Conservation (phyloP, 345 rosid genomes). For the Linum tenue region DNA sequence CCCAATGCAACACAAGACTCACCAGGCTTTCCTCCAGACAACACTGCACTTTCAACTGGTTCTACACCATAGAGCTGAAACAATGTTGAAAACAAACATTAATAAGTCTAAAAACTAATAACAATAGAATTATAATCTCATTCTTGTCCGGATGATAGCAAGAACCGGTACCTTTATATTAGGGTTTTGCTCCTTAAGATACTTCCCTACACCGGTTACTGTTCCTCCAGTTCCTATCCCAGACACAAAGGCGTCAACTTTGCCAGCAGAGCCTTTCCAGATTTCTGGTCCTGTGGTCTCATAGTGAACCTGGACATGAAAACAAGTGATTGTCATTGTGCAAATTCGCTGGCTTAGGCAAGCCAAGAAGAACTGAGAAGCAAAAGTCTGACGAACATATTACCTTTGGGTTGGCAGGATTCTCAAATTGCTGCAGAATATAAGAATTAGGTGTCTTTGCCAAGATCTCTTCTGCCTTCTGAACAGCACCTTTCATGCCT, state of each 20-base stretch:
- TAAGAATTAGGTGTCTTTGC: conserved; percentile 69
- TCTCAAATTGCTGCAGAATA: conserved; percentile 88
- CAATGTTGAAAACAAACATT: conserved; percentile 11
- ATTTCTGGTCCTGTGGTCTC: conserved; percentile 94
- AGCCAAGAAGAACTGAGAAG: conserved; percentile 3
- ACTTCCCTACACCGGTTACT: conserved; percentile 77
- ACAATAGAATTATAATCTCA: background rate
- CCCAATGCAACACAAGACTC: conserved; percentile 8
- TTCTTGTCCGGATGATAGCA: background rate
- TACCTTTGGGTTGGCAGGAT: conserved; percentile 89
- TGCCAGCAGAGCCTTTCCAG: conserved; percentile 79
- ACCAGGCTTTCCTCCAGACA: conserved; percentile 92
- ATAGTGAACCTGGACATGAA: conserved; percentile 51
- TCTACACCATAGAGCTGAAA: conserved; percentile 72
- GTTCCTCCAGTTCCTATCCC: conserved; percentile 98
- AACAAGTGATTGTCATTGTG: background rate
- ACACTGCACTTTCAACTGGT: conserved; percentile 71
- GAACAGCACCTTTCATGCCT: conserved; percentile 92
- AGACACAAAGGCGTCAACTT: conserved; percentile 73
- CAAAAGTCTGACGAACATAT: background rate
- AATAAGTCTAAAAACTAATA: conserved; percentile 9
- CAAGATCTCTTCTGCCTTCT: conserved; percentile 78
- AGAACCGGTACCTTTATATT: conserved; percentile 44
- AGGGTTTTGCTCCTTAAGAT: conserved; percentile 70
- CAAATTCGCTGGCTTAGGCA: background rate